Evolutionary conservation across 495 filamentous ascomycete species (phyloP).

Genomic region (Podospora appendiculata): DNA sequence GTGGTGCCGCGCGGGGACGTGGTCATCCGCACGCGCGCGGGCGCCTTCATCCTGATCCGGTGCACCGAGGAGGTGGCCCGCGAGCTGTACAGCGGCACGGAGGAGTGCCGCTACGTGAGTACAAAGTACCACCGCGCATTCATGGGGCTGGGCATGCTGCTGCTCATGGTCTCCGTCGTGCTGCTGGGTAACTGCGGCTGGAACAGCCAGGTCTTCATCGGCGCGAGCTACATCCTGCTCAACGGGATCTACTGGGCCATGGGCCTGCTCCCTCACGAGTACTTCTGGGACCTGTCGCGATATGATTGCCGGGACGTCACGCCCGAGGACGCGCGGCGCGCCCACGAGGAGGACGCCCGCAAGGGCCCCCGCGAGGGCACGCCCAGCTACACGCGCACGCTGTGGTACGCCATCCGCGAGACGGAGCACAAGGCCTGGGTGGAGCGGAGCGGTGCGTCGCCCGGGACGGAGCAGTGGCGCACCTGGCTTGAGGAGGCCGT

Average conservation of each 20-base stretch:
- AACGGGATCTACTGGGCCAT: constrained; percentile 55
- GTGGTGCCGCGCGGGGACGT: constrained; percentile 52
- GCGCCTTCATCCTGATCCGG: constrained; percentile 52
- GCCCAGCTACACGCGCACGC: constrained; percentile 41
- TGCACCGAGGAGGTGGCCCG: constrained; percentile 58
- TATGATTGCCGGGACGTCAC: constrained; percentile 35
- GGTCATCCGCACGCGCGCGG: constrained; percentile 51
- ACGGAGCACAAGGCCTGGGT: constrained; percentile 44
- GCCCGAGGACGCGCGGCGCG: constrained; percentile 21
- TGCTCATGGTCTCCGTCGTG: constrained; percentile 55
- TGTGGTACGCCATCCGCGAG: constrained; percentile 50
- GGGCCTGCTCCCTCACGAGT: constrained; percentile 36
- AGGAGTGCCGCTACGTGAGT: constrained; percentile 45
- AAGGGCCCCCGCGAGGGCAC: constrained; percentile 25
- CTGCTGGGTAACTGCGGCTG: constrained; percentile 55
- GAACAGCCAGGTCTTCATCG: constrained; percentile 51
- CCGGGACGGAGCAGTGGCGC: constrained; percentile 42
- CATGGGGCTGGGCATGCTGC: constrained; percentile 49
- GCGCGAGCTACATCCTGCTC: constrained; percentile 47
- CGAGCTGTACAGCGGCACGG: constrained; percentile 55
- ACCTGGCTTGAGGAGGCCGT: constrained; percentile 44
- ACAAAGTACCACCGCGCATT: constrained; percentile 38
- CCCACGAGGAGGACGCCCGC: constrained; percentile 12
- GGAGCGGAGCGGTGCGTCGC: constrained; percentile 36
- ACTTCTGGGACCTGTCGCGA: constrained; percentile 44